A percentile compares a stretch with the other conserved stretches of the same genome.
Conservation (phyloP, 176 grass and related monocot genomes). For the Carex kokanica region DNA sequence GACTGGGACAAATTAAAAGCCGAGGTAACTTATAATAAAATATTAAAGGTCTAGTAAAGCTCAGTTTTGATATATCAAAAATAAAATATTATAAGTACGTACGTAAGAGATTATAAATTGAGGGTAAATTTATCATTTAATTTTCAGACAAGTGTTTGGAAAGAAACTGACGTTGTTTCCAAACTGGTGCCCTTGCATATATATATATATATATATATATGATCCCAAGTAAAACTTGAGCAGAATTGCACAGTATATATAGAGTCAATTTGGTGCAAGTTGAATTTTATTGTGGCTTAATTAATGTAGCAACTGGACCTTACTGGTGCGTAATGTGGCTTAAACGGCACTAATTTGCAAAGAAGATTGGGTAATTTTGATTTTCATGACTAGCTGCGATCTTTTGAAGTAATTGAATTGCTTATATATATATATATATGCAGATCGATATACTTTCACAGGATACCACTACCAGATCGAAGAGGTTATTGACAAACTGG, state of each 20-base stretch:
- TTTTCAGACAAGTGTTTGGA: neutral
- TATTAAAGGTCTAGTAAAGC: neutral
- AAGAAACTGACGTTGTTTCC: neutral
- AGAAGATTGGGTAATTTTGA: conserved; percentile 7
- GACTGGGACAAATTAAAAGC: conserved; percentile 90
- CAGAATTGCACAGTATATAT: neutral
- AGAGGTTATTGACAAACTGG: conserved; percentile 78
- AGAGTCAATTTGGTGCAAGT: neutral
- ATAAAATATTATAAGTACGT: neutral
- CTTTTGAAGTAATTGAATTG: conserved; percentile 18
- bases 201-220: neutral
- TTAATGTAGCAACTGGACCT: neutral
- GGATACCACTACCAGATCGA: conserved; percentile 85
- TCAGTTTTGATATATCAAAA: neutral
- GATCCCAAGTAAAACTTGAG: neutral
- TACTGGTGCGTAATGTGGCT: conserved; percentile 11
- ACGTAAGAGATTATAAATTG: neutral
- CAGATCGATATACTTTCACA: conserved; percentile 97
- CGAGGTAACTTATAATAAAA: conserved; percentile 49
- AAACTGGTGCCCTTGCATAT: neutral
- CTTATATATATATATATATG: conserved; percentile 9
- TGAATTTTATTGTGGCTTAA: neutral
- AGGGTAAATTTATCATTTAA: neutral
- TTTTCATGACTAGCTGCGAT: conserved; percentile 24
- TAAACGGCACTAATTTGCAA: conserved; percentile 3